phyloP scores from a whole-genome alignment of 441 rosid species.

The Syzygium malaccense region DNA sequence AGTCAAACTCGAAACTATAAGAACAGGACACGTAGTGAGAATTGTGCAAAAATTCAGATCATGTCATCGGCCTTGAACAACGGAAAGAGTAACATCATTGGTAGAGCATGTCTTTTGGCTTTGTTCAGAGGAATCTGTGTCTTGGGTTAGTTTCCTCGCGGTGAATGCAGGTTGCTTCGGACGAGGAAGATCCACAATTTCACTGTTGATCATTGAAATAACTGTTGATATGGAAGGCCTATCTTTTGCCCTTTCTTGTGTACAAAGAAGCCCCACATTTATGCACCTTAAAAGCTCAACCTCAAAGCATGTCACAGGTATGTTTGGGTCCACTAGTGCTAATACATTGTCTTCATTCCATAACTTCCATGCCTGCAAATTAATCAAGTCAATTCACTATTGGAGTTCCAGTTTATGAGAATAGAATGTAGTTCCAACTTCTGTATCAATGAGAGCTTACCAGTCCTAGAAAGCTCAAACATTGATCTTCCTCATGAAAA shows the following conservation, averaged over 20 bases:
- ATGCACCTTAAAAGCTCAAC: slow-evolving; percentile 35
- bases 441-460: slow-evolving; percentile 19
- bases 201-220: slow-evolving; percentile 43
- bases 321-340: slow-evolving; percentile 19
- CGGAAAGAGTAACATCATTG: slow-evolving; percentile 13
- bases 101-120: not conserved
- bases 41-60: not conserved
- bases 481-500: slow-evolving; percentile 22
- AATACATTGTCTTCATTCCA: slow-evolving; percentile 38
- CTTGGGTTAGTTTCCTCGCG: not conserved
- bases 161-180: slow-evolving; percentile 25
- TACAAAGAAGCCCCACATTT: slow-evolving; percentile 53
- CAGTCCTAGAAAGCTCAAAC: slow-evolving; percentile 32
- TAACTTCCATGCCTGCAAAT: slow-evolving; percentile 56
- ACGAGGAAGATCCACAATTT: slow-evolving; percentile 30
- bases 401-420: not conserved
- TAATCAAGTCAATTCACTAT: not conserved
- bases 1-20: no score
- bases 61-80: slow-evolving; percentile 6
- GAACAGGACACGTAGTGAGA: not conserved
- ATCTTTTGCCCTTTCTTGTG: slow-evolving; percentile 45
- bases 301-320: slow-evolving; percentile 4
- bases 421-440: not conserved
- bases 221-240: slow-evolving; percentile 40
- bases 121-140: not conserved